A percentile compares a stretch with the other conserved stretches of the same genome.
Evolutionary conservation across 2,329 filamentous ascomycete genomes (phyloP).

Genomic region (Eurotiales sp.): DNA sequence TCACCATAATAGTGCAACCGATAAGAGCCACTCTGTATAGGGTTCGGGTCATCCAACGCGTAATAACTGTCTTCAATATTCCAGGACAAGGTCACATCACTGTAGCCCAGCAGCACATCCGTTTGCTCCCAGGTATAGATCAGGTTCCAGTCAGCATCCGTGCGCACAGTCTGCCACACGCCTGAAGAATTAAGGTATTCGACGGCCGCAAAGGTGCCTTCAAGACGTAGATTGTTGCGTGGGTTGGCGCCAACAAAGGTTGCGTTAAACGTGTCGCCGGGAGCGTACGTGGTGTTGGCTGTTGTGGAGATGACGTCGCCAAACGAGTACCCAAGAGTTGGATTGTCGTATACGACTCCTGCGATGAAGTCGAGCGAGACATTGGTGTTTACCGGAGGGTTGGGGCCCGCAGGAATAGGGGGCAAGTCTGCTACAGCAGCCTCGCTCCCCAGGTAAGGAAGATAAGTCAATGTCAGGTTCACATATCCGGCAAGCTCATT

Average conservation of each 20-base stretch:
- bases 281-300: conserved; percentile 51
- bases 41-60: conserved; percentile 29
- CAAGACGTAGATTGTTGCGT: conserved; percentile 77
- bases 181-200: conserved; percentile 54
- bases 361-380: conserved; percentile 76
- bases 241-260: conserved; percentile 86
- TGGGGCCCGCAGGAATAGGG: conserved; percentile 52
- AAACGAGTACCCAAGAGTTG: conserved; percentile 64
- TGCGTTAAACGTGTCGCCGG: conserved; percentile 61
- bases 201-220: conserved; percentile 71
- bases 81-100: conserved; percentile 77
- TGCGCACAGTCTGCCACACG: conserved; percentile 63
- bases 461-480: conserved; percentile 72
- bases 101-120: conserved; percentile 66
- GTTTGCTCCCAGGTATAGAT: conserved; percentile 76
- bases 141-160: conserved; percentile 79
- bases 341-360: conserved; percentile 69
- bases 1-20: conserved; percentile 82
- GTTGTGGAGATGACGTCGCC: conserved; percentile 60
- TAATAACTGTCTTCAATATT: conserved; percentile 62
- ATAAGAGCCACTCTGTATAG: conserved; percentile 60
- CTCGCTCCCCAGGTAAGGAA: conserved; percentile 60
- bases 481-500: conserved; percentile 83
- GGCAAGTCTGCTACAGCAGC: conserved; percentile 33
- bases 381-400: conserved; percentile 73